phyloP scores from a whole-genome alignment of 345 rosid genomes.

The Cardamine resedifolia region DNA sequence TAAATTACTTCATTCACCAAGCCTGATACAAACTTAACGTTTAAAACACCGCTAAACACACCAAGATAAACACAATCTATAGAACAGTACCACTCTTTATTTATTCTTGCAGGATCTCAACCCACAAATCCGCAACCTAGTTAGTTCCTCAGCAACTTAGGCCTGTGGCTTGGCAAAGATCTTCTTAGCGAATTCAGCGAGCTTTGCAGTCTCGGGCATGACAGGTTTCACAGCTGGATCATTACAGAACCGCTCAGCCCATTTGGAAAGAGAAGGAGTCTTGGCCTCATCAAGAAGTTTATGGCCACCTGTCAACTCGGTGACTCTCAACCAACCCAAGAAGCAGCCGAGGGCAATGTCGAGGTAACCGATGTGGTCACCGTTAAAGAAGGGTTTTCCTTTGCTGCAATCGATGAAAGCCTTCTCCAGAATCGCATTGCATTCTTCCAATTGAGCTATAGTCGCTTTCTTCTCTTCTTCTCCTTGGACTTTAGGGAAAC shows the following conservation, averaged over 20 bases:
- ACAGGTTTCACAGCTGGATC: constrained; percentile 62
- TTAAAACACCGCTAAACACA: not conserved
- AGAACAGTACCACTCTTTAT: not conserved
- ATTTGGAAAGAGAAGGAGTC: constrained; percentile 55
- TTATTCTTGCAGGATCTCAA: constrained; percentile 24
- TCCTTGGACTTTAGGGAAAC: constrained; percentile 29
- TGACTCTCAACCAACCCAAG: constrained; percentile 63
- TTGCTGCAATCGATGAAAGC: constrained; percentile 55
- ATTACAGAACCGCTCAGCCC: constrained; percentile 63
- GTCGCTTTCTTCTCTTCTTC: constrained; percentile 49
- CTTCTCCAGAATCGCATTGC: constrained; percentile 48
- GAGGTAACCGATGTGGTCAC: constrained; percentile 58
- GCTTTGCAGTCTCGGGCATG: constrained; percentile 68
- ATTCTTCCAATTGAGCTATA: constrained; percentile 42
- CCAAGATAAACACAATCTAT: not conserved
- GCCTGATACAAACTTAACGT: constrained; percentile 8
- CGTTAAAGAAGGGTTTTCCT: constrained; percentile 77
- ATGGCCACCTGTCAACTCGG: constrained; percentile 36
- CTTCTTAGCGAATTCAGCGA: constrained; percentile 48
- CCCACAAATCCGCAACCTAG: constrained; percentile 1
- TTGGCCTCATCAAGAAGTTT: constrained; percentile 51
- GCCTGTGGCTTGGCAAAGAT: constrained; percentile 30
- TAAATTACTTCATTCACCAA: not conserved
- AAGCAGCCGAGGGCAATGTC: constrained; percentile 66
- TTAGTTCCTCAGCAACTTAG: constrained; percentile 10